A percentile compares a stretch with the other conserved stretches of the same genome.
Evolutionary conservation across 2,329 filamentous ascomycete species (phyloP).

Genomic region (Graphiopsis chlorocephala): DNA sequence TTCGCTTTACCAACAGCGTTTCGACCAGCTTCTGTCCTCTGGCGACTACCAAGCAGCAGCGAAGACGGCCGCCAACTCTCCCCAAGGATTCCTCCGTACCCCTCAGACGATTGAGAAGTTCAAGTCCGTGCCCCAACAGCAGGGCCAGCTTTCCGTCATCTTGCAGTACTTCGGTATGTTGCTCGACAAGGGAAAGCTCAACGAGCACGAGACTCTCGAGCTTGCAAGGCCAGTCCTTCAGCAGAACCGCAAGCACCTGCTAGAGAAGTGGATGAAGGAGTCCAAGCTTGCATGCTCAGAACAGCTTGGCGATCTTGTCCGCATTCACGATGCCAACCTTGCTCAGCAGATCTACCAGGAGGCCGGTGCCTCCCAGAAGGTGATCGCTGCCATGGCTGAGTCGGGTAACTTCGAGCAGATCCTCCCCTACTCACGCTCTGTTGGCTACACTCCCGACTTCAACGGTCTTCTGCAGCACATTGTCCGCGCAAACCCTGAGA

Average conservation of each 20-base stretch:
- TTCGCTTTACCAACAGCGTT: conserved; percentile 86
- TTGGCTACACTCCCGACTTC: conserved; percentile 92
- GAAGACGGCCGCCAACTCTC: conserved; percentile 94
- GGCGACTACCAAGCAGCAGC: conserved; percentile 86
- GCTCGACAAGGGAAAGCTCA: conserved; percentile 89
- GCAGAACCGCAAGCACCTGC: conserved; percentile 89
- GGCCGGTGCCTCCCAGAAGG: conserved; percentile 87
- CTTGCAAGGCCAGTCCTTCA: conserved; percentile 87
- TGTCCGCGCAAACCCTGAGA: conserved; percentile 76
- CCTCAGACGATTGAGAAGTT: conserved; percentile 94
- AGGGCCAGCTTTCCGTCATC: conserved; percentile 87
- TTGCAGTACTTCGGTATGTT: conserved; percentile 98
- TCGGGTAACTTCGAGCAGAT: conserved; percentile 97
- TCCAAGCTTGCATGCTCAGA: conserved; percentile 95
- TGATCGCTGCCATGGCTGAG: conserved; percentile 91
- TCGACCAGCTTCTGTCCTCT: conserved; percentile 77
- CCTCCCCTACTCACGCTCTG: conserved; percentile 80
- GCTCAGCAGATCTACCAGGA: conserved; percentile 87
- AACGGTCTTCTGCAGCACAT: conserved; percentile 90
- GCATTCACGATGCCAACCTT: conserved; percentile 82
- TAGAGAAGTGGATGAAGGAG: conserved; percentile 98
- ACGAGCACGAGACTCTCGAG: conserved; percentile 91
- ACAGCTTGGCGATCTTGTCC: conserved; percentile 90
- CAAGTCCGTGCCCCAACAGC: conserved; percentile 77
- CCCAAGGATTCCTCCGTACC: conserved; percentile 90